phyloP scores from a whole-genome alignment of 2,329 filamentous ascomycete genomes.

The Fusarium guadeloupense region DNA sequence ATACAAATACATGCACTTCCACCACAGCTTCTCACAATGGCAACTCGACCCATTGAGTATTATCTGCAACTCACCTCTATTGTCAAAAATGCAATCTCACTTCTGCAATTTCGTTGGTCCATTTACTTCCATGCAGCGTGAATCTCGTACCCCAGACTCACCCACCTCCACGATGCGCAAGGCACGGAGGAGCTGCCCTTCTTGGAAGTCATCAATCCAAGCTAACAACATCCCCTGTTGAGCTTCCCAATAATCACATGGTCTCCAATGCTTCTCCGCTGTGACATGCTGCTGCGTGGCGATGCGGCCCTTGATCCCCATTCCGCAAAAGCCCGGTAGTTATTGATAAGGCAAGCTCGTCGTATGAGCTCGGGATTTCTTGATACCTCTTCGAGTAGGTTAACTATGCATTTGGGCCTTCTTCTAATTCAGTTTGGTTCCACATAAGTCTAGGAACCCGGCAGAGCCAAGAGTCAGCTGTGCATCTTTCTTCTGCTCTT shows the following conservation, averaged over 20 bases:
- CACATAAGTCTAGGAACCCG: background rate
- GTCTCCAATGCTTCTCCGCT: conserved; percentile 8
- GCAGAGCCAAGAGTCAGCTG: background rate
- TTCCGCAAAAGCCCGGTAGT: background rate
- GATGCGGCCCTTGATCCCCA: conserved; percentile 1
- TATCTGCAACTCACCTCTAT: background rate
- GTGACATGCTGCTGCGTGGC: conserved; percentile 12
- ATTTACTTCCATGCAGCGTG: background rate
- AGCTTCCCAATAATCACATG: conserved; percentile 23
- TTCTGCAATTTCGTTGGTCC: background rate
- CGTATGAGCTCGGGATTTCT: conserved; percentile 1
- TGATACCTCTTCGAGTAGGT: conserved; percentile 7
- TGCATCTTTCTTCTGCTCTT: background rate
- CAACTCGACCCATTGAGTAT: background rate
- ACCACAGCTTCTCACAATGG: background rate
- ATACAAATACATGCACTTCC: background rate
- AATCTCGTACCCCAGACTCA: conserved; percentile 2
- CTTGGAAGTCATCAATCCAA: conserved; percentile 22
- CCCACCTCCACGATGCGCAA: conserved; percentile 27
- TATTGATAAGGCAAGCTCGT: conserved; percentile 32
- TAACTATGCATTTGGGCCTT: background rate
- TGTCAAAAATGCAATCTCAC: background rate
- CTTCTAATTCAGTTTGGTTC: background rate
- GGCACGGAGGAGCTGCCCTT: conserved; percentile 29
- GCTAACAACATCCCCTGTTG: conserved; percentile 23